Base-by-base conservation (phyloP, 768 basidiomycete genomes). In the Coprinopsis cinerea region DNA sequence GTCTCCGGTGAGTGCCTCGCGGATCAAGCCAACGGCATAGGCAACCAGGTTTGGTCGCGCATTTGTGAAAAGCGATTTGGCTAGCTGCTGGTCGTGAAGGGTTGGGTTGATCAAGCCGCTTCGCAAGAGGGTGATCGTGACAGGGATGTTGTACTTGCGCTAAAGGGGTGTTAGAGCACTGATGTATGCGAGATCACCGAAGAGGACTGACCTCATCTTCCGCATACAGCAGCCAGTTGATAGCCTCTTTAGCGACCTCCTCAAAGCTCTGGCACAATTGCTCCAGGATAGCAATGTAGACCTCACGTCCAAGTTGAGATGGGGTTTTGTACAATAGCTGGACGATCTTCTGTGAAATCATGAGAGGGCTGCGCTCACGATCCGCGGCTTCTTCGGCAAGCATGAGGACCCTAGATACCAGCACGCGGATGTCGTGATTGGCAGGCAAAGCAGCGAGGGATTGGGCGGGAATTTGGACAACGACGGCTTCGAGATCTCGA, bases 91-190 rank as follows among this genome's bases (percentile, higher is more conserved):
- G 64, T 99, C 96, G 61, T 92, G 85, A 30, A 92, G 79, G 14
- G 72, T 70, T 26, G 82, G 73, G 55, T 78, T 81, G 62, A 99
- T 76, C 20, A 98, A 78, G 44, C 88, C 83, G 47, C 88, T 88
- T 37, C 87, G 82, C 47, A 98, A 71, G 30, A 99, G 77, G 1
- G 91, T 88, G 24, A 91, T 82, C 0, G 93, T 96, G 55, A 96
- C 95, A 10, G 92, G 81, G 10, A 98, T 84, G 61, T 97, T 97
- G 69, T 89, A 88, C 69, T 99, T 99, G 59, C 96, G 91, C 91
- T 94, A 58, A 6, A 25, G 7, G 9, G 44, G 55, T 54, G 27
- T 32, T 17, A 14, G 53, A 47, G 36, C 40, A 56, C n/a, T 32
- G 57, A 47, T 1, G 52, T 28, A 22, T 30, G 42, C 36, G 23